Evolutionary conservation across 1,139 yeast species (phyloP), one percentile per base, ranked within the genome.

Genomic region (Yamadazyma triangularis): DNA sequence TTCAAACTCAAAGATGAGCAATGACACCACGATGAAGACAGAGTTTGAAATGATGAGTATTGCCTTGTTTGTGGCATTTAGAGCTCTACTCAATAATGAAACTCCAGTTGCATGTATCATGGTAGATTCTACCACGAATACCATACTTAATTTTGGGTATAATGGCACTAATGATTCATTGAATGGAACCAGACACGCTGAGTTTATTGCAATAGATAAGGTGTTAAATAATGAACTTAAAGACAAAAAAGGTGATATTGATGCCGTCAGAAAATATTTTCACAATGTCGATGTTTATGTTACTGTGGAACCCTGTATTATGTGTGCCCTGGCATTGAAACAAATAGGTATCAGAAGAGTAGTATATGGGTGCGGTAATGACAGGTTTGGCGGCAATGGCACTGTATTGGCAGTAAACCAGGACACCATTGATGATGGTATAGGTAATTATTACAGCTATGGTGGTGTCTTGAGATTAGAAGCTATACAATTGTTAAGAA

Each of bases 281-380:
- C 59, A 31, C 66, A 72, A 42, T 53, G 75, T 38, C 12, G 77
- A 77, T 21, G 64, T 91, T 13, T 91, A 88, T 54, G 99, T 91
- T 15, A 87, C 97, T 0, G 97, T 91, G 1, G 99, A 91, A 55
- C 99, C 99, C 0, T 91, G 99, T 54, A 82, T 93, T 8, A 91
- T 91, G 99, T 91, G 99, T 62, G 97, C 96, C 0, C 80, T 94
- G 18, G 91, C 95, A 2, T 59, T 91, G 30, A 73, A 91, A 34
- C 98, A 91, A 48, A 55, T 89, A 22, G 81, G 84, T 2, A 76
- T 91, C 13, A 60, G 76, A 14, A 64, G 66, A 25, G 96, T 89
- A 2, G 77, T 79, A 26, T 91, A 84, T 49, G 97, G 98, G 0
- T 89, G 96, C 51, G 93, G 88, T 0, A 91, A 91, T 52, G 97